Evolutionary conservation across 352 stramenopile species (phyloP).

Genomic region (Phytophthora ramorum): DNA sequence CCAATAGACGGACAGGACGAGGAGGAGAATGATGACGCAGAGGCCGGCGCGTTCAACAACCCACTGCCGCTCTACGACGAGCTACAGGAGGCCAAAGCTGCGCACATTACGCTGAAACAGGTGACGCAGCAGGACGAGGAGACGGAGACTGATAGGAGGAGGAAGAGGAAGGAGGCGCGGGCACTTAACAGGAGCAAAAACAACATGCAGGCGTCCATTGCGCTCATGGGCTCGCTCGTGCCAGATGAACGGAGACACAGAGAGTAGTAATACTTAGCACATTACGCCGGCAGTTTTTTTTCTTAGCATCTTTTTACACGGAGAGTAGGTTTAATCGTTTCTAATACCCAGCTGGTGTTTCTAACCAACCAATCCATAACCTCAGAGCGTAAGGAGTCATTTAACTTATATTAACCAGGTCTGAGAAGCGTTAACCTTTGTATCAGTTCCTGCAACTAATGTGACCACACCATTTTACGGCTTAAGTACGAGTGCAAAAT

Average conservation of each 20-base stretch:
- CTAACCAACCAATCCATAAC: background rate
- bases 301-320: too few relatives aligned
- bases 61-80: constrained; percentile 72
- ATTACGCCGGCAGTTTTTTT: too few relatives aligned
- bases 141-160: constrained; percentile 16
- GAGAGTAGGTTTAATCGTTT: too few relatives aligned
- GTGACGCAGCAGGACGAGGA: constrained; percentile 19
- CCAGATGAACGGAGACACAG: constrained; percentile 79
- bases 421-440: too few relatives aligned
- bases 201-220: constrained; percentile 80
- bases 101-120: constrained; percentile 63
- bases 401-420: too few relatives aligned
- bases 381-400: background rate
- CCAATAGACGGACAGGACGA: constrained; percentile 30
- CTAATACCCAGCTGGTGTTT: background rate
- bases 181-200: constrained; percentile 61
- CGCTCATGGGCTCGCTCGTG: constrained; percentile 82
- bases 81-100: constrained; percentile 57
- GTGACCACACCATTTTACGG: too few relatives aligned
- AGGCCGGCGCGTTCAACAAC: constrained; percentile 54
- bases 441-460: too few relatives aligned
- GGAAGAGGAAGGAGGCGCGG: constrained; percentile 27
- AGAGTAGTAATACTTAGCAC: constrained; percentile 30
- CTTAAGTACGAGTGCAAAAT: too few relatives aligned
- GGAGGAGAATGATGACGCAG: constrained; percentile 33